Conservation (phyloP, 305 asterid genomes). For the Striga hermonthica region DNA sequence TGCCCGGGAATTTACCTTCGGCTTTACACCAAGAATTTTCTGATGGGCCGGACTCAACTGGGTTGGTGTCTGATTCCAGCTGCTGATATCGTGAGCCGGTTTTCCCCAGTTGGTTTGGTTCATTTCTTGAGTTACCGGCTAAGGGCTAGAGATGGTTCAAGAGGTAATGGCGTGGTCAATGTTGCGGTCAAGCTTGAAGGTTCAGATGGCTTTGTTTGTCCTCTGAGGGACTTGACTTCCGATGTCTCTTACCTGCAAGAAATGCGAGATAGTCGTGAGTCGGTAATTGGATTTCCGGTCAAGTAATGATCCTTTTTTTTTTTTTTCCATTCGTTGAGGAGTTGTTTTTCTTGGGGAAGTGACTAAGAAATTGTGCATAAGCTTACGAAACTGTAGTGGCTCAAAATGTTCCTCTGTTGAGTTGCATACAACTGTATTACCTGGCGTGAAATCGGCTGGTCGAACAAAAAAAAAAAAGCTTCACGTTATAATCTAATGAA, state of each 20-base stretch:
- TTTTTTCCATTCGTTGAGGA: too few species aligned
- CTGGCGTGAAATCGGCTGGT: not conserved
- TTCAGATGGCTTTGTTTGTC: constrained; percentile 16
- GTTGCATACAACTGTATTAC: not conserved
- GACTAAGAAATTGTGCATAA: not conserved
- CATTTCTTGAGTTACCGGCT: constrained; percentile 40
- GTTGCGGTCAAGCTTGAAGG: constrained; percentile 39
- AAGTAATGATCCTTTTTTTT: not conserved
- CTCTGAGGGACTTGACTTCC: constrained; percentile 8
- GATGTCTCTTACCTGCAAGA: constrained; percentile 12
- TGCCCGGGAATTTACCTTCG: constrained; percentile 38
- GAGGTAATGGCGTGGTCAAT: constrained; percentile 49
- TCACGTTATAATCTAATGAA: not conserved
- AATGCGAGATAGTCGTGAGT: constrained; percentile 8
- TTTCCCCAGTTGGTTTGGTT: constrained; percentile 33
- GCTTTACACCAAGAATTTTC: constrained; percentile 37
- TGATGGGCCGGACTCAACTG: constrained; percentile 36
- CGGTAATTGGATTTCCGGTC: constrained; percentile 37
- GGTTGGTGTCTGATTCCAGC: constrained; percentile 56
- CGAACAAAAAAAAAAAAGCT: not conserved
- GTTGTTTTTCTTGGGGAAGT: too few species aligned
- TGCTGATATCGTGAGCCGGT: constrained; percentile 31
- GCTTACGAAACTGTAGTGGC: not conserved
- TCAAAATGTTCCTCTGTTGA: not conserved
- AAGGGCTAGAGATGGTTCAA: constrained; percentile 42